phyloP scores from a whole-genome alignment of 805 yeast species.

The Nakazawaea ambrosiae region DNA sequence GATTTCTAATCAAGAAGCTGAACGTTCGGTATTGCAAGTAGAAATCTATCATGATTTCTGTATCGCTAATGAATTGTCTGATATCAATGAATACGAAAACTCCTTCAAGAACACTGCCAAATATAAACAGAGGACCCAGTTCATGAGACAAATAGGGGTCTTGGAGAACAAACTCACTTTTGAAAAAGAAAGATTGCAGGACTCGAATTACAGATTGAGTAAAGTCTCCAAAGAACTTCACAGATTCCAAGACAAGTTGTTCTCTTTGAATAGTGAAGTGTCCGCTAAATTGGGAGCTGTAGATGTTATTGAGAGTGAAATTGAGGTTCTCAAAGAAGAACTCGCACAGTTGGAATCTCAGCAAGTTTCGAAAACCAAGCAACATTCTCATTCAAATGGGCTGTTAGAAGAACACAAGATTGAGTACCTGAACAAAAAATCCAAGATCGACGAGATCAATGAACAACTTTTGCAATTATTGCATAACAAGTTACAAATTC shows the following conservation, averaged over 20 bases:
- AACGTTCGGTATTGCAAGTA: constrained; percentile 29
- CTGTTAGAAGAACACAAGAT: constrained; percentile 20
- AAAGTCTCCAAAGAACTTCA: constrained; percentile 34
- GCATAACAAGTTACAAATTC: constrained; percentile 47
- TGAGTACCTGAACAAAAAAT: constrained; percentile 24
- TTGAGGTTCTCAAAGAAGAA: constrained; percentile 30
- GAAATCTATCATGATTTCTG: constrained; percentile 51
- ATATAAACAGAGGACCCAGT: constrained; percentile 54
- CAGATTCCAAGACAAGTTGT: constrained; percentile 28
- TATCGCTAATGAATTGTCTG: constrained; percentile 37
- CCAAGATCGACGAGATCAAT: constrained; percentile 34
- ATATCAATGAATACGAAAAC: constrained; percentile 68
- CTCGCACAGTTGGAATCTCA: constrained; percentile 23
- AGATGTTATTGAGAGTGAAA: constrained; percentile 32
- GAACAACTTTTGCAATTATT: constrained; percentile 48
- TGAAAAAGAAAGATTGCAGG: constrained; percentile 53
- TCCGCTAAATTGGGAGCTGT: constrained; percentile 24
- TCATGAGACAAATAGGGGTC: constrained; percentile 52
- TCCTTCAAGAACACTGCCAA: constrained; percentile 51
- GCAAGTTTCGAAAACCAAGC: constrained; percentile 1
- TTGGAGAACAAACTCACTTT: constrained; percentile 56
- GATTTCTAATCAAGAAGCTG: constrained; percentile 12
- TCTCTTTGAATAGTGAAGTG: constrained; percentile 26
- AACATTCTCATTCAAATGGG: constrained; percentile 4
- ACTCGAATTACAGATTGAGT: constrained; percentile 39